Conservation (phyloP, 2,329 filamentous ascomycete genomes). For the Trematosphaeria pertusa region DNA sequence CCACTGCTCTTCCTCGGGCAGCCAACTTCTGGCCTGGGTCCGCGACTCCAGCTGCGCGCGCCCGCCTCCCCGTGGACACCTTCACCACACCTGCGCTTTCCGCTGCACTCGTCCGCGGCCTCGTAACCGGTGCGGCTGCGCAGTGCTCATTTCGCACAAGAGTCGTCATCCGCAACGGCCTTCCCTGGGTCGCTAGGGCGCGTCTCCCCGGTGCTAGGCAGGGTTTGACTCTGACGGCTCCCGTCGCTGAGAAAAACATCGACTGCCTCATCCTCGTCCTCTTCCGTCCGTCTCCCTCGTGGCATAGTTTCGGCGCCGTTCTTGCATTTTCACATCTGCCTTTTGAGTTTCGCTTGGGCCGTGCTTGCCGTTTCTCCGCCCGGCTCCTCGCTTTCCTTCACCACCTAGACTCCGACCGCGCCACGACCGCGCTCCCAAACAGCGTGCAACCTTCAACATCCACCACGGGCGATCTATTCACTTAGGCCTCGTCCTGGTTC, state of each 20-base stretch:
- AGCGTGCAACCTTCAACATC: slow-evolving; percentile 20
- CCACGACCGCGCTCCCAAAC: slow-evolving; percentile 12
- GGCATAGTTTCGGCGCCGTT: slow-evolving; percentile 24
- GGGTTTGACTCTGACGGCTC: slow-evolving; percentile 19
- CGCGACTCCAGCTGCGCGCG: slow-evolving; percentile 10
- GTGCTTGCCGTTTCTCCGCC: slow-evolving; percentile 9
- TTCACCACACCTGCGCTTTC: slow-evolving; percentile 4
- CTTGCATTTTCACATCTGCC: slow-evolving; percentile 15
- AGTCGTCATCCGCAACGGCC: slow-evolving; percentile 10
- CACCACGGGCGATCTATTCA: slow-evolving; percentile 49
- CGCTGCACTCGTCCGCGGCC: slow-evolving; percentile 4
- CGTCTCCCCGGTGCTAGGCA: slow-evolving; percentile 3
- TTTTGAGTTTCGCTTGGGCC: slow-evolving; percentile 16
- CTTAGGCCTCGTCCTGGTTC: slow-evolving; percentile 46
- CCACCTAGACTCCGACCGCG: slow-evolving; percentile 20
- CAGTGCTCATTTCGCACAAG: slow-evolving; percentile 13
- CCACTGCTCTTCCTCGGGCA: slow-evolving; percentile 22
- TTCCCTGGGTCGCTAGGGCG: slow-evolving; percentile 6
- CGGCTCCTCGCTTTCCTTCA: slow-evolving; percentile 11
- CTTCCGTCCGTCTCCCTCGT: slow-evolving; percentile 6
- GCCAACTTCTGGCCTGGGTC: slow-evolving; percentile 10
- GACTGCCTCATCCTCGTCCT: slow-evolving; percentile 13
- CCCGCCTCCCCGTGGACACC: slow-evolving; percentile 1
- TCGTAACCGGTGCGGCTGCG: slow-evolving; percentile 1
- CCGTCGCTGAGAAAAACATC: slow-evolving; percentile 20